These are phyloP conservation scores for Ogataea henricii DNA, from an alignment of 805 yeast species.

Conservation along the genomic window DNA sequence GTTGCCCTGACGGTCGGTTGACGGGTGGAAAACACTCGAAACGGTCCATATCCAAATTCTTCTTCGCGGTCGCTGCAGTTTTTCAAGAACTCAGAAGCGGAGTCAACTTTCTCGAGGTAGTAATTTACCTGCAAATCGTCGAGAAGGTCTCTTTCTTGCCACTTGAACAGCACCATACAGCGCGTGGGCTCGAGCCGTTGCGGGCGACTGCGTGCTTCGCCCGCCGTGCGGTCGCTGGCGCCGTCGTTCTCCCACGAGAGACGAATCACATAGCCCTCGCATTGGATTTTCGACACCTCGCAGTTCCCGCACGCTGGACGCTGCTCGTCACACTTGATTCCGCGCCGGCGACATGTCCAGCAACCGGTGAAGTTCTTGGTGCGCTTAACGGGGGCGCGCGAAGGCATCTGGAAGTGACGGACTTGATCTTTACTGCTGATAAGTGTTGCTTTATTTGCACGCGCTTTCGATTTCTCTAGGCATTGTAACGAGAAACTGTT, in stretches of 20 bases:
- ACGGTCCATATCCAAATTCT: slow-evolving; percentile 1
- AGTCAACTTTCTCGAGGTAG: slow-evolving; percentile 1
- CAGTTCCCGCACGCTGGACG: slow-evolving; percentile 2
- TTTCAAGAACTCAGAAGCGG: background rate
- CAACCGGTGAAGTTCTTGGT: slow-evolving; percentile 6
- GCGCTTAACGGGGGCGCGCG: background rate
- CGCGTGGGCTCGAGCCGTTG: background rate
- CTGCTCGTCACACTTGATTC: slow-evolving; percentile 5
- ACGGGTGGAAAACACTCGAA: background rate
- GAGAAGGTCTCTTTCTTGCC: background rate
- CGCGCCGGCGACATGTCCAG: slow-evolving; percentile 6
- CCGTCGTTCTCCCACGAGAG: slow-evolving; percentile 2
- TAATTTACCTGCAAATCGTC: slow-evolving; percentile 3
- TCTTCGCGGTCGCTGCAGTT: background rate
- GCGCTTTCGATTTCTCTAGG: background rate
- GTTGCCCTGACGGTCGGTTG: background rate
- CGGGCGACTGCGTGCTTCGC: background rate
- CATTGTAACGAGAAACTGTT: background rate
- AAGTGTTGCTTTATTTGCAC: no score
- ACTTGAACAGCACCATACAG: slow-evolving; percentile 1
- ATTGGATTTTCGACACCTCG: background rate
- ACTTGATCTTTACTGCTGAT: no score
- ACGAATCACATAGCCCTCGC: slow-evolving; percentile 5
- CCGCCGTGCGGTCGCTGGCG: background rate
- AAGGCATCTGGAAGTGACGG: background rate